phyloP scores from a whole-genome alignment of 1,284 basidiomycete species.

The Pseudozyma flocculosa region DNA sequence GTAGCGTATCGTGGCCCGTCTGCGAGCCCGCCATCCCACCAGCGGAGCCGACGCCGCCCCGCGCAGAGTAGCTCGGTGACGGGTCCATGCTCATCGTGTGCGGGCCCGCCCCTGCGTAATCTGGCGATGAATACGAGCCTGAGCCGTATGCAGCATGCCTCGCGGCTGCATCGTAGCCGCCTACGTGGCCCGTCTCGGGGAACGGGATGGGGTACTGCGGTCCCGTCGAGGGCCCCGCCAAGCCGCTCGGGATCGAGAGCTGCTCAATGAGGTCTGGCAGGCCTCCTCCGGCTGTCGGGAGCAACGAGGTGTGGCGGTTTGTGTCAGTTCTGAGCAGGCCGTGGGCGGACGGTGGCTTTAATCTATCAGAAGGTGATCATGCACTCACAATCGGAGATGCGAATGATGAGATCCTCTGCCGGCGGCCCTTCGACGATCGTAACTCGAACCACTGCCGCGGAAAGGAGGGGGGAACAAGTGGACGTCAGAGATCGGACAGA shows the following conservation, averaged over 20 bases:
- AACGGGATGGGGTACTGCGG: slow-evolving; percentile 29
- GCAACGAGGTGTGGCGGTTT: no score
- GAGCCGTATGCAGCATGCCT: no score
- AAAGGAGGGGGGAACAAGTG: background rate
- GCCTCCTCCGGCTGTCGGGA: slow-evolving; percentile 10
- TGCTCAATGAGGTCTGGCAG: slow-evolving; percentile 37
- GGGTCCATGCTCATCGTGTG: no score
- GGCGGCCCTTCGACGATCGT: slow-evolving; percentile 53
- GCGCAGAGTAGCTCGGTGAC: no score
- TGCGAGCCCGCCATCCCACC: slow-evolving; percentile 14
- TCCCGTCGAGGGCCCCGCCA: slow-evolving; percentile 2
- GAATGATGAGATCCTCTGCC: slow-evolving; percentile 53
- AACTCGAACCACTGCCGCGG: slow-evolving; percentile 35
- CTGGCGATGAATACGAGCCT: background rate
- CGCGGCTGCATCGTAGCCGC: no score
- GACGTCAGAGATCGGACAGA: no score
- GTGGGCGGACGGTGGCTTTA: no score
- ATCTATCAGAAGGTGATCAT: no score
- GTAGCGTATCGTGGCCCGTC: background rate
- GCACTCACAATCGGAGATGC: slow-evolving; percentile 40
- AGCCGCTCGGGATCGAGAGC: slow-evolving; percentile 2
- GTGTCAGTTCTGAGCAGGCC: no score
- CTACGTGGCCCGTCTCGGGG: slow-evolving; percentile 28
- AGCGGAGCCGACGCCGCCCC: slow-evolving; percentile 24
- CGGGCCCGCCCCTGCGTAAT: slow-evolving; percentile 1